phyloP scores from a whole-genome alignment of 1,284 basidiomycete species.

The Boletus sp. region DNA sequence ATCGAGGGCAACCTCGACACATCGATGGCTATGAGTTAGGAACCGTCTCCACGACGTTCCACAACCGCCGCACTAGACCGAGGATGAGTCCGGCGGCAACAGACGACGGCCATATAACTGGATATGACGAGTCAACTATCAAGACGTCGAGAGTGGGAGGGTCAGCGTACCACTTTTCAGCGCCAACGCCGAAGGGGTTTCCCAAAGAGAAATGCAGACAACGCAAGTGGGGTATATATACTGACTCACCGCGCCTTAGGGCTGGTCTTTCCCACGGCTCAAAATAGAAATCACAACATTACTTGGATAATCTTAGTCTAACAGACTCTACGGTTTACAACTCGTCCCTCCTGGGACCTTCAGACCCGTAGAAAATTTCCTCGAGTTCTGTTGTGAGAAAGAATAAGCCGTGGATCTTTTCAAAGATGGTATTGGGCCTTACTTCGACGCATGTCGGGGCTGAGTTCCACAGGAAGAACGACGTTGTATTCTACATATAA shows the following conservation, averaged over 20 bases:
- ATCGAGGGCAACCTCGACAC: slow-evolving; percentile 5
- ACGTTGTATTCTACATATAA: slow-evolving; percentile 90
- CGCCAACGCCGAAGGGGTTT: slow-evolving; percentile 34
- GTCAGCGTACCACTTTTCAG: slow-evolving; percentile 13
- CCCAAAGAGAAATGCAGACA: slow-evolving; percentile 14
- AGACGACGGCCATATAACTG: slow-evolving; percentile 23
- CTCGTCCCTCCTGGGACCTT: slow-evolving; percentile 25
- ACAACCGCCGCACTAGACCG: slow-evolving; percentile 10
- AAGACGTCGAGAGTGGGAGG: not conserved
- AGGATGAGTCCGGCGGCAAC: not conserved
- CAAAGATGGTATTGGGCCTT: slow-evolving; percentile 27
- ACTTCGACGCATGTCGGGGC: slow-evolving; percentile 67
- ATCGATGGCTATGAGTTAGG: slow-evolving; percentile 18
- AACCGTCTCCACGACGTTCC: slow-evolving; percentile 17
- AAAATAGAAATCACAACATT: slow-evolving; percentile 9
- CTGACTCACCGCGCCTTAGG: slow-evolving; percentile 20
- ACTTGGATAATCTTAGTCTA: slow-evolving; percentile 4
- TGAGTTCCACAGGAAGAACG: slow-evolving; percentile 73
- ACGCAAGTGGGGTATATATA: slow-evolving; percentile 17
- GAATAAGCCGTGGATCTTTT: slow-evolving; percentile 6
- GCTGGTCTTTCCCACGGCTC: slow-evolving; percentile 29
- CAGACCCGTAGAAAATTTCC: slow-evolving; percentile 26
- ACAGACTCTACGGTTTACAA: slow-evolving; percentile 16
- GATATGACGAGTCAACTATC: slow-evolving; percentile 5
- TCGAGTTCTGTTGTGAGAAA: slow-evolving; percentile 22